Evolutionary conservation across 1,284 basidiomycete genomes (phyloP), one percentile per base, ranked within the genome.

Genomic region (Golubevia sp.): DNA sequence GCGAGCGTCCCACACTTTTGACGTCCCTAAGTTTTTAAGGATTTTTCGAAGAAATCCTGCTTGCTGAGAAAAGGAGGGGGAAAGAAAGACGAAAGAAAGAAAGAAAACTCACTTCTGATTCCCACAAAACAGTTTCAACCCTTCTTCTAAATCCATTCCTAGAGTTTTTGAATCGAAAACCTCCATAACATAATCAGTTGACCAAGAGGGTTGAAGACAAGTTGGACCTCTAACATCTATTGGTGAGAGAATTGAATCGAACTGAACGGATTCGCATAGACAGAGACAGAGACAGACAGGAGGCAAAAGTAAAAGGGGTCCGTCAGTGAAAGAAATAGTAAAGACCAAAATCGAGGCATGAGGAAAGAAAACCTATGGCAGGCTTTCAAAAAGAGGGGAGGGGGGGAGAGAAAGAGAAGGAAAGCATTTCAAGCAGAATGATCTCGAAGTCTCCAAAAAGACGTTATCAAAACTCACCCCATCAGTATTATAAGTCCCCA

Each of bases 161-260:
- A 49, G 23, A 44, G 53, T 20, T 53, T 56, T 15, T 64, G n/a
- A 55, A 26, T 55, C 55, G 30, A 34, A 34, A 63, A 66, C 74
- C 49, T 83, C 80, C 62, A 83, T 76, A 3, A 79, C 66, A 48
- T 79, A 82, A 70, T 83, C 80, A 0, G 73, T 76, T 15, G 64
- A 60, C 74, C 76, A 82, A 6, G 71, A 59, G 2, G 77, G 77
- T 8, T 65, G 59, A 38, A 73, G 67, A 6, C 68, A 73, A 11
- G 68, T 73, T 2, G 68, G 66, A 1, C 63, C 62, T 21, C 76
- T 67, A 4, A 70, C 71, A 49, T 73, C 70, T 21, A 72, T 18
- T 21, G 62, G 57, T 5, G 57, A 51, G 6, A 72, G 53, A 21
- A 74, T 56, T 26, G 68, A 60, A n/a, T 78, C 76, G 55, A 77